Evolutionary conservation across 768 basidiomycete genomes (phyloP).

Genomic region (Trametes cubensis): DNA sequence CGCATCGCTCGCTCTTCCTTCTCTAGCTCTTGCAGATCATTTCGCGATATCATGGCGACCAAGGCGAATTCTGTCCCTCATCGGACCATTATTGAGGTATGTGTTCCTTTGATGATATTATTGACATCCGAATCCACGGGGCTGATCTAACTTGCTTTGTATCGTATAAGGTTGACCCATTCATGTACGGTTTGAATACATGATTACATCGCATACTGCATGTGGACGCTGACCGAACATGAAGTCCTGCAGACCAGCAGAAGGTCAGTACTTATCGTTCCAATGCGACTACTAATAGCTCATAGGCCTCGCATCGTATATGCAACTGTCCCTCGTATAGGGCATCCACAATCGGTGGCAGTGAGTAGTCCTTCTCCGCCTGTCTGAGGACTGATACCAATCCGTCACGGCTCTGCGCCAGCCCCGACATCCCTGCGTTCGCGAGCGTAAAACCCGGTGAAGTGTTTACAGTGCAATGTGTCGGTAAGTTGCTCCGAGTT

Average conservation of each 20-base stretch:
- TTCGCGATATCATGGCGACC: constrained; percentile 51
- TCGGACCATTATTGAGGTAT: constrained; percentile 59
- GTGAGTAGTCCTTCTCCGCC: constrained; percentile 64
- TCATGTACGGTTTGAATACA: constrained; percentile 48
- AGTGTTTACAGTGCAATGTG: constrained; percentile 73
- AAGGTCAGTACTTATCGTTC: constrained; percentile 44
- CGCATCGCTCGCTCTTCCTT: background rate
- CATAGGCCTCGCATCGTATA: background rate
- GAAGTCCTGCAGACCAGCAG: constrained; percentile 55
- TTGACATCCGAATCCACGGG: background rate
- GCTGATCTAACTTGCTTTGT: no score
- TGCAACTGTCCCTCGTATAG: constrained; percentile 34
- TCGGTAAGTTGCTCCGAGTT: constrained; percentile 45
- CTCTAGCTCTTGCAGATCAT: background rate
- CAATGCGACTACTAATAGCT: no score
- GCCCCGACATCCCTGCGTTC: background rate
- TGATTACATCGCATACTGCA: no score
- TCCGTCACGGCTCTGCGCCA: constrained; percentile 41
- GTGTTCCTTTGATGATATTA: background rate
- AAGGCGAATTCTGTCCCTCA: constrained; percentile 61
- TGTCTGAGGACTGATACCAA: constrained; percentile 57
- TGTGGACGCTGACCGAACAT: background rate
- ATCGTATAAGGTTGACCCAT: constrained; percentile 65
- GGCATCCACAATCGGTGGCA: constrained; percentile 76
- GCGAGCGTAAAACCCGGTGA: constrained; percentile 30